Conservation (phyloP, 257 asterid genomes). For the Plectranthus barbatus region DNA sequence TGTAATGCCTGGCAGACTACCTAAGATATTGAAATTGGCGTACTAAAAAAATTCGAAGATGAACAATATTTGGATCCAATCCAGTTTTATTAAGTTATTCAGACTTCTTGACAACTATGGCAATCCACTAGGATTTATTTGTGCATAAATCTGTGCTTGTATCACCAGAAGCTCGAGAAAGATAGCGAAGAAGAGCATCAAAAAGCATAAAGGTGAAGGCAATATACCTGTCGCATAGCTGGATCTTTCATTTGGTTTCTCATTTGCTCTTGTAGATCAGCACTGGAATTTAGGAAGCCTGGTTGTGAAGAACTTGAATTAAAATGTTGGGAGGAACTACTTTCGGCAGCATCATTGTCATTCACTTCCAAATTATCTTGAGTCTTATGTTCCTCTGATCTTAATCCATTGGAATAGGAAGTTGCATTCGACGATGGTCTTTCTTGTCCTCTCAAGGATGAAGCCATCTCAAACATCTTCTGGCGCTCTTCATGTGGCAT, state of each 20-base stretch:
- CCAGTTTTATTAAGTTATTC: neutral
- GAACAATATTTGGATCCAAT: neutral
- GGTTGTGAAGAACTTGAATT: constrained; percentile 35
- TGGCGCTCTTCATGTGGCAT: constrained; percentile 77
- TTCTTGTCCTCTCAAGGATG: constrained; percentile 59
- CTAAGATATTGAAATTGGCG: no score
- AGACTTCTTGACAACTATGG: neutral
- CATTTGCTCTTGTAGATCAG: constrained; percentile 91
- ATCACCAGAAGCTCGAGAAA: neutral
- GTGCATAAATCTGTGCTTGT: neutral
- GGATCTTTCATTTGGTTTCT: constrained; percentile 96
- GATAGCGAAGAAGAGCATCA: neutral
- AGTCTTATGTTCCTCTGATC: constrained; percentile 22
- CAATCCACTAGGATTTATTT: neutral
- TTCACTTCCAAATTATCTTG: constrained; percentile 26
- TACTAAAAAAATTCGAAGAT: no score
- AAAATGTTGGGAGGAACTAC: constrained; percentile 36
- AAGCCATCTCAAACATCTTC: constrained; percentile 70
- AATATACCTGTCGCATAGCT: constrained; percentile 82
- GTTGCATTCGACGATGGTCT: constrained; percentile 33
- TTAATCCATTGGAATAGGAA: constrained; percentile 26
- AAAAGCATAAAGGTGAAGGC: neutral
- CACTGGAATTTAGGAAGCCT: constrained; percentile 39
- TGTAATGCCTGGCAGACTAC: no score
- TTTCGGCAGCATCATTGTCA: constrained; percentile 30